Conservation (phyloP, 2,329 filamentous ascomycete genomes). For the Xylariales sp. region DNA sequence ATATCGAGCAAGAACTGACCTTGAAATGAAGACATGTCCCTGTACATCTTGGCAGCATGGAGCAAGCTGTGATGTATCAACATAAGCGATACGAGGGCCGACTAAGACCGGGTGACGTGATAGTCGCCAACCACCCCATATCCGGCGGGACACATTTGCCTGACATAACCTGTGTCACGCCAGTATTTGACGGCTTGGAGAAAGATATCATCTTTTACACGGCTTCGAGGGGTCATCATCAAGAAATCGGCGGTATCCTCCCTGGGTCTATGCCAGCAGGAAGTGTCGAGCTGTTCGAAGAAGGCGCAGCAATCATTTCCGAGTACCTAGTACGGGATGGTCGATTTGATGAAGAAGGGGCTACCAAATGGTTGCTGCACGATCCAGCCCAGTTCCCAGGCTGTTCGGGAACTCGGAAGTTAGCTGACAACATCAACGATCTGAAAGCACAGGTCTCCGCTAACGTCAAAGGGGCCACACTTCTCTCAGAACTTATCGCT, state of each 20-base stretch:
- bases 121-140: slow-evolving; percentile 19
- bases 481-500: slow-evolving; percentile 27
- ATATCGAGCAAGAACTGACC: background rate
- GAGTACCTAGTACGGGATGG: slow-evolving; percentile 32
- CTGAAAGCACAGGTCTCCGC: slow-evolving; percentile 38
- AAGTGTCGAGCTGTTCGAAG: slow-evolving; percentile 35
- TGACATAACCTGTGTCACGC: slow-evolving; percentile 16
- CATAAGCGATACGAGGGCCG: slow-evolving; percentile 65
- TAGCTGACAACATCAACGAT: slow-evolving; percentile 39
- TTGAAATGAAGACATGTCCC: slow-evolving; percentile 59
- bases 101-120: slow-evolving; percentile 31
- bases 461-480: slow-evolving; percentile 32
- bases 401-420: slow-evolving; percentile 28
- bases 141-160: slow-evolving; percentile 19
- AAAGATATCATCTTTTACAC: slow-evolving; percentile 9
- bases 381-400: slow-evolving; percentile 28
- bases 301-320: slow-evolving; percentile 33
- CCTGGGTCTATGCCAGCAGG: slow-evolving; percentile 36
- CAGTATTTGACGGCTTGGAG: slow-evolving; percentile 4
- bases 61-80: slow-evolving; percentile 66
- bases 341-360: slow-evolving; percentile 27
- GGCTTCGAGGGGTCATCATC: slow-evolving; percentile 11
- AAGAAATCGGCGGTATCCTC: slow-evolving; percentile 40
- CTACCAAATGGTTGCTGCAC: slow-evolving; percentile 23
- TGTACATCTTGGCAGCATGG: slow-evolving; percentile 75